Evolutionary conservation across 768 basidiomycete genomes (phyloP).

Genomic region (Kwoniella shandongensis): DNA sequence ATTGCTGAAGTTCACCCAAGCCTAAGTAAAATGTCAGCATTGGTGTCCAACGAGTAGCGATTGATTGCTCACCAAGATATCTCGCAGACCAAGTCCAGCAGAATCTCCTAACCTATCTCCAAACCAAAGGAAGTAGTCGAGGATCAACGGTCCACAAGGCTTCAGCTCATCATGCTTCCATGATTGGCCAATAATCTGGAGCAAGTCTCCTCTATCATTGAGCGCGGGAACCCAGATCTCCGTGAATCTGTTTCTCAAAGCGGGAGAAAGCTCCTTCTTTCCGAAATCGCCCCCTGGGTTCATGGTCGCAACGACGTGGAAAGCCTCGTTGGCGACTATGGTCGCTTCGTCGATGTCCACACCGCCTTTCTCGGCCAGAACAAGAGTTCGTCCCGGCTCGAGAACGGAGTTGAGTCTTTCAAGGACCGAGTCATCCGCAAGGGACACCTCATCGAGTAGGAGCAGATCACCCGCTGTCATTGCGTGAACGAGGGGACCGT

Average conservation of each 20-base stretch:
- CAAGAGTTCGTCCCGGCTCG: slow-evolving; percentile 82
- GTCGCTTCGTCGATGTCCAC: slow-evolving; percentile 66
- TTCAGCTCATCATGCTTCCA: slow-evolving; percentile 65
- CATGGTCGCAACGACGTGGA: slow-evolving; percentile 96
- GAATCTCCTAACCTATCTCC: slow-evolving; percentile 59
- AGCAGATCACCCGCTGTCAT: slow-evolving; percentile 85
- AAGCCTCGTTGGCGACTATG: slow-evolving; percentile 65
- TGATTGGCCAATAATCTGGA: slow-evolving; percentile 69
- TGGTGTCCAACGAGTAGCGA: slow-evolving; percentile 37
- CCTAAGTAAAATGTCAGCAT: slow-evolving; percentile 57
- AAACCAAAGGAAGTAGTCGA: slow-evolving; percentile 83
- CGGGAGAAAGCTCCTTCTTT: slow-evolving; percentile 97
- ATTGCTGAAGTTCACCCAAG: slow-evolving; percentile 90
- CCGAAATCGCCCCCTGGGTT: slow-evolving; percentile 99
- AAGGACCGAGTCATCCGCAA: slow-evolving; percentile 96
- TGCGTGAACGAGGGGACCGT: slow-evolving; percentile 90
- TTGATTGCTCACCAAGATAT: slow-evolving; percentile 71
- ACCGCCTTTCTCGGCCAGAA: slow-evolving; percentile 89
- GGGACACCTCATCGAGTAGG: slow-evolving; percentile 91
- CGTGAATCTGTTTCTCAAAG: slow-evolving; percentile 93
- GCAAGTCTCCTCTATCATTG: slow-evolving; percentile 68
- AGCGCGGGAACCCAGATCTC: slow-evolving; percentile 97
- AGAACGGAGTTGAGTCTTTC: slow-evolving; percentile 95
- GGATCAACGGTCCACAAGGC: slow-evolving; percentile 62
- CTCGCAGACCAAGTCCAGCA: slow-evolving; percentile 73